Percentiles rank a stretch among this genome's conserved stretches.
Evolutionary conservation across 805 yeast genomes (phyloP).

Genomic region (Suhomyces pyralidae): DNA sequence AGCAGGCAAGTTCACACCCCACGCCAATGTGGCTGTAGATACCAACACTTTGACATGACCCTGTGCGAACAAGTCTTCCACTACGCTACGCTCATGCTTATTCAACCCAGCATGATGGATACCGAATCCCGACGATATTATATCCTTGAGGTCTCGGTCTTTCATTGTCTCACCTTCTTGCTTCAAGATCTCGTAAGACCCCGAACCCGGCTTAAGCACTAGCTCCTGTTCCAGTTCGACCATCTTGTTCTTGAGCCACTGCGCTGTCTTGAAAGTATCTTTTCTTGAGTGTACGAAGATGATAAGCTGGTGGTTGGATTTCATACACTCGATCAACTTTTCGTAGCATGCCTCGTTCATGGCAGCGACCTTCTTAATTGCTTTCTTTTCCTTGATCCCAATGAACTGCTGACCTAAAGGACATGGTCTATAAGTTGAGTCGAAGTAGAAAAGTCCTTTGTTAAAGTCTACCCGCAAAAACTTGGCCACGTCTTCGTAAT

Average conservation of each 20-base stretch:
- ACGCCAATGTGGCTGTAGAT: conserved; percentile 90
- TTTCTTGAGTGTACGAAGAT: conserved; percentile 92
- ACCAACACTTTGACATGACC: conserved; percentile 82
- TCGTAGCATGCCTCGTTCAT: conserved; percentile 92
- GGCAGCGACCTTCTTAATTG: conserved; percentile 72
- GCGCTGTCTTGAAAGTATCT: conserved; percentile 84
- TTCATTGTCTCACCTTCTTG: conserved; percentile 59
- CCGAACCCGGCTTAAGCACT: conserved; percentile 48
- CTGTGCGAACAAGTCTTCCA: conserved; percentile 86
- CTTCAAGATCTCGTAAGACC: conserved; percentile 59
- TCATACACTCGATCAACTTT: conserved; percentile 54
- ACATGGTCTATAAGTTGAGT: conserved; percentile 83
- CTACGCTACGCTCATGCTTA: conserved; percentile 66
- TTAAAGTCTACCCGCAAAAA: conserved; percentile 63
- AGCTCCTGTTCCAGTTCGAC: conserved; percentile 50
- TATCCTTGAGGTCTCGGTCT: conserved; percentile 52
- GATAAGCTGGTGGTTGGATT: conserved; percentile 72
- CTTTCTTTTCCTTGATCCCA: conserved; percentile 81
- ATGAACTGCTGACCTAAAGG: conserved; percentile 86
- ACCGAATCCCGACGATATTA: conserved; percentile 74
- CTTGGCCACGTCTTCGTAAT: conserved; percentile 79
- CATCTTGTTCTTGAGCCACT: conserved; percentile 62
- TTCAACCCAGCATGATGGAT: conserved; percentile 90
- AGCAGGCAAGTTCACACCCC: conserved; percentile 97
- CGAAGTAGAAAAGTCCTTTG: conserved; percentile 75